Percentiles rank a stretch among this genome's conserved stretches.
Conservation (phyloP, 2,329 filamentous ascomycete species). For the Fusarium sp. region DNA sequence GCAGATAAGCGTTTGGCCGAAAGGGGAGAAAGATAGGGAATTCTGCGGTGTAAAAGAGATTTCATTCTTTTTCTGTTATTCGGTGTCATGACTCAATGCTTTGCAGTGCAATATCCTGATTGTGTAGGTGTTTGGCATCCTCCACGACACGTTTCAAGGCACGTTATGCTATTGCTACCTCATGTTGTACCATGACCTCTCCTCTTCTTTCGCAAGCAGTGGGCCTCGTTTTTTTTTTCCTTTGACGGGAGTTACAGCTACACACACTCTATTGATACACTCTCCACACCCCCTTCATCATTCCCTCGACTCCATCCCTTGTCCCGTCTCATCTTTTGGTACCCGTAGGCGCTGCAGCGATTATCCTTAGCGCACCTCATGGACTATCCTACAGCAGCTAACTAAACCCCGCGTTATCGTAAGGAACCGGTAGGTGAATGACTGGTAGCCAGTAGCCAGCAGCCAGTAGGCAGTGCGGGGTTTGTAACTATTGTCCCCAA, state of each 20-base stretch:
- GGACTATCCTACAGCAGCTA: not conserved
- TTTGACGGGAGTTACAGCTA: constrained; percentile 3
- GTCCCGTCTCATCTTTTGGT: not conserved
- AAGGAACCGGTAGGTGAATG: not conserved
- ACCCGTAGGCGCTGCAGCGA: not conserved
- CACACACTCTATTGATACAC: not conserved
- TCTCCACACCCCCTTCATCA: constrained; percentile 22
- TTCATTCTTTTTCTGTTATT: not conserved
- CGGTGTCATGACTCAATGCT: constrained; percentile 13
- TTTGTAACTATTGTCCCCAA: constrained; percentile 26
- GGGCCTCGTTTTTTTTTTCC: constrained; percentile 21
- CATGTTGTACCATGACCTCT: not conserved
- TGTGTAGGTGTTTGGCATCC: not conserved
- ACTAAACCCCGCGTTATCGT: constrained; percentile 41
- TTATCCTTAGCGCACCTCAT: not conserved
- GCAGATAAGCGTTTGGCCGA: not conserved
- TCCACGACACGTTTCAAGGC: not conserved
- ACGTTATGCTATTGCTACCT: not conserved
- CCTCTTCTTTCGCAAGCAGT: constrained; percentile 6
- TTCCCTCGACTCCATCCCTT: not conserved
- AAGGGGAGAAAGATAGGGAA: constrained; percentile 15
- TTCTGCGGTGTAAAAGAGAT: constrained; percentile 22
- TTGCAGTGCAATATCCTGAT: not conserved
- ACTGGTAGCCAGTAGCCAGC: constrained; percentile 22
- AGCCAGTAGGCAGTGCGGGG: constrained; percentile 40